Base-by-base conservation (phyloP, 148 eudicot species). In the Nepenthes mirabilis region DNA sequence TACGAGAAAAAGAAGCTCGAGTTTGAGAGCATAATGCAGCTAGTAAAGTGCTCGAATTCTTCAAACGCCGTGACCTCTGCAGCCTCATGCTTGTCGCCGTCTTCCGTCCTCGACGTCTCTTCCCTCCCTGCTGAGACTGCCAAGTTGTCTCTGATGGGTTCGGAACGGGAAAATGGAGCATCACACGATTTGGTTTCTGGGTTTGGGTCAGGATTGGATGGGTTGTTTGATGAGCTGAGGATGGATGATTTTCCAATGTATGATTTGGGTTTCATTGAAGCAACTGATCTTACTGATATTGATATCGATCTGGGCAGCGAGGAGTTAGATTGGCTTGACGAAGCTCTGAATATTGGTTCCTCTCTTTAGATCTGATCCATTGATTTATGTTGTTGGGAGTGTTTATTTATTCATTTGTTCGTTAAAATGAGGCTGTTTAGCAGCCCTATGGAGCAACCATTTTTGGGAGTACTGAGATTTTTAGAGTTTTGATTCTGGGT, bases 81-180 rank as follows among this genome's bases (percentile, higher is more conserved):
- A 23, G 23, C 23, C 23, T 49, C 72, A 40, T 64, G 40, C 47
- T 62, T 63, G 32, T 78, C 86, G 9, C 80, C 86, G 9, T 78
- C 82, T 10, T 78, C 79, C 32, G 86, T 82, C n/a, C 80, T 75
- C 6, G 78, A 76, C 35, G 61, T 59, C 11, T 60, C 67, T 11
- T 50, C 36, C 36, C 13, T 52, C 52, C 55, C 36, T 23, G 32
- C 63, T 34, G 59, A 14, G 47, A 35, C 34, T 6, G 52, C 2
- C 32, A 45, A 65, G 51, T 11, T 33, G 1, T 3, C 45, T 40
- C 8, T 4, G 60, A 9, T 60, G 3, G 11, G 23, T 52, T 45
- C 43, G 40, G 43, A 58, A 62, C 2, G 34, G 58, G 33, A 52
- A 59, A 12, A 60, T 37, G 52, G 50, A 37, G 33, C 55, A 32